Evolutionary conservation across 495 filamentous ascomycete species (phyloP).

Genomic region (Extremus antarcticus): DNA sequence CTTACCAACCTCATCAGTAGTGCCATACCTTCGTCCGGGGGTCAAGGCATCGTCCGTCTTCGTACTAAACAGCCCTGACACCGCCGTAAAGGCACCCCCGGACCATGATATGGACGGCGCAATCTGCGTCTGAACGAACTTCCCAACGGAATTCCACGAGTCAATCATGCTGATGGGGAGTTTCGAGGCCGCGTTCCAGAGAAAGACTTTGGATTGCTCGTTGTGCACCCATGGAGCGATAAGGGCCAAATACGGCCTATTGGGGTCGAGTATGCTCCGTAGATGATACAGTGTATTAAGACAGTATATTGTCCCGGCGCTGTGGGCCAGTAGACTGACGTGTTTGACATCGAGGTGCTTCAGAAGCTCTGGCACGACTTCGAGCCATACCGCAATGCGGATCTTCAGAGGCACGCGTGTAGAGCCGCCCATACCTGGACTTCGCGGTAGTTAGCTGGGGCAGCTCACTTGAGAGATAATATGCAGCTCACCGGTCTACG

Average conservation of each 20-base stretch:
- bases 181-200: constrained; percentile 10
- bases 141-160: constrained; percentile 5
- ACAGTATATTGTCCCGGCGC: constrained; percentile 38
- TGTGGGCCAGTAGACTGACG: constrained; percentile 35
- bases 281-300: constrained; percentile 35
- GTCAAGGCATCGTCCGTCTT: neutral
- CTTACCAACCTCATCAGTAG: constrained; percentile 9
- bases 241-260: constrained; percentile 27
- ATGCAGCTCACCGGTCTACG: constrained; percentile 11
- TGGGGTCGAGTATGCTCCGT: constrained; percentile 32
- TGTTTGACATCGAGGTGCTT: constrained; percentile 31
- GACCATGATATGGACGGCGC: constrained; percentile 13
- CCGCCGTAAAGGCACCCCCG: constrained; percentile 8
- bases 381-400: constrained; percentile 35
- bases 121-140: constrained; percentile 8
- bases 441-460: constrained; percentile 1
- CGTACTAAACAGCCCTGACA: constrained; percentile 5
- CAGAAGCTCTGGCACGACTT: constrained; percentile 35
- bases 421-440: constrained; percentile 33
- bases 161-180: constrained; percentile 10
- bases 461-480: neutral
- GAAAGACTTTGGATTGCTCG: constrained; percentile 26
- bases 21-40: constrained; percentile 9
- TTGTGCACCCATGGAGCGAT: constrained; percentile 41
- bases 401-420: constrained; percentile 31